These are phyloP conservation scores for Ustilago tritici DNA, from an alignment of 1,284 basidiomycete genomes.

Conservation along the genomic window DNA sequence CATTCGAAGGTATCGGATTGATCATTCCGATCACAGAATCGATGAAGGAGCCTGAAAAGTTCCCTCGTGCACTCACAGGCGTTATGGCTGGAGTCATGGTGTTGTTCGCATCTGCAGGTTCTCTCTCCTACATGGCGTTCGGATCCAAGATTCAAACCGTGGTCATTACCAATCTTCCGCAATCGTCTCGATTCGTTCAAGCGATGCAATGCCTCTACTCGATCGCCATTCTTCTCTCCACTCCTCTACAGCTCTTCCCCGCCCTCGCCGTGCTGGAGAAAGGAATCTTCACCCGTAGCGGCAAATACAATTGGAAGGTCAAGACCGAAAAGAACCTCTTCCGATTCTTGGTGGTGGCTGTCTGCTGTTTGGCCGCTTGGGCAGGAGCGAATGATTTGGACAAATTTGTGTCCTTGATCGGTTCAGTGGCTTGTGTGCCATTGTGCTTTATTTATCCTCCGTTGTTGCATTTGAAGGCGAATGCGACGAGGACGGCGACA, in stretches of 20 bases:
- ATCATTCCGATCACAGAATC: constrained; percentile 97
- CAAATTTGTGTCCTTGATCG: constrained; percentile 95
- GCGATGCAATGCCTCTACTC: constrained; percentile 75
- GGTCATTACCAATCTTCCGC: constrained; percentile 92
- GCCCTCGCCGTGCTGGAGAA: constrained; percentile 97
- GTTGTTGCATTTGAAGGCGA: constrained; percentile 88
- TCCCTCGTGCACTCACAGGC: constrained; percentile 86
- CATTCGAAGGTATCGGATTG: constrained; percentile 96
- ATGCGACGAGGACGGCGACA: constrained; percentile 78
- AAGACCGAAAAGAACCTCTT: constrained; percentile 92
- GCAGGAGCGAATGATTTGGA: constrained; percentile 89
- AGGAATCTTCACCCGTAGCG: constrained; percentile 84
- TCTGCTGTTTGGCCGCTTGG: constrained; percentile 83
- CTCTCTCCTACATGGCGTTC: constrained; percentile 88
- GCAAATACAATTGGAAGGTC: constrained; percentile 79
- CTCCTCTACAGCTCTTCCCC: constrained; percentile 91
- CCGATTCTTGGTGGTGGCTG: constrained; percentile 80
- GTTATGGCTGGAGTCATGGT: constrained; percentile 86
- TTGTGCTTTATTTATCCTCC: constrained; percentile 92
- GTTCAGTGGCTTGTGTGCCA: constrained; percentile 93
- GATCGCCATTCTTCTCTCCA: constrained; percentile 90
- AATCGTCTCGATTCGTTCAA: constrained; percentile 87
- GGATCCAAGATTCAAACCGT: constrained; percentile 90
- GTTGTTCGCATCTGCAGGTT: constrained; percentile 90
- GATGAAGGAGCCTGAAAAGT: constrained; percentile 90